A percentile compares a stretch with the other conserved stretches of the same genome.
phyloP scores from a whole-genome alignment of 257 asterid species.

The Penstemon newberryi region DNA sequence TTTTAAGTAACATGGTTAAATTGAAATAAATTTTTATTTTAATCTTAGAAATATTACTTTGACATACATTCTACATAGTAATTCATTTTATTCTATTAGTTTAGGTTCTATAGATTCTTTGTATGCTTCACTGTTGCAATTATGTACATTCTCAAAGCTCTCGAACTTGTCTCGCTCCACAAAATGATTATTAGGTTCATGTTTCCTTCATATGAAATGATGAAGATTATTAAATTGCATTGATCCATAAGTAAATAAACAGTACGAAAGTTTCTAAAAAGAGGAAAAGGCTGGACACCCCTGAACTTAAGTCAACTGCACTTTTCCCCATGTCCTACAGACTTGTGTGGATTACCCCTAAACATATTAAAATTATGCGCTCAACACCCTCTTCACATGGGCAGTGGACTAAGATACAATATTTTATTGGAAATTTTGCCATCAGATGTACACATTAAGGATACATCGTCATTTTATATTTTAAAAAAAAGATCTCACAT shows the following conservation, averaged over 20 bases:
- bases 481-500: too few species aligned
- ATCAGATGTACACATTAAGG: too few species aligned
- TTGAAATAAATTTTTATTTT: neutral
- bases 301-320: too few species aligned
- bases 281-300: neutral
- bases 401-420: too few species aligned
- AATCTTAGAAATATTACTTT: neutral
- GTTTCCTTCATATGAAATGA: neutral
- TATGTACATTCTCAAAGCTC: neutral
- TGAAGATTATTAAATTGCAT: neutral
- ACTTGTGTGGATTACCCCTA: too few species aligned
- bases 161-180: neutral
- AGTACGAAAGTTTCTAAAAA: neutral
- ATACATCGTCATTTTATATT: too few species aligned
- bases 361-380: too few species aligned
- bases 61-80: neutral
- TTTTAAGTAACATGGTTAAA: neutral
- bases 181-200: neutral
- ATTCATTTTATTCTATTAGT: neutral
- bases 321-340: too few species aligned
- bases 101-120: neutral
- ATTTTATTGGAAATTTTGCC: too few species aligned
- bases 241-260: neutral
- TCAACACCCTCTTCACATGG: too few species aligned
- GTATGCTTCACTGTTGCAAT: slow-evolving; percentile 1